Percentiles rank a stretch among this genome's conserved stretches.
These are phyloP conservation scores for Penicillium sp. DNA, from an alignment of 2,329 filamentous ascomycete species.

Conservation along the genomic window DNA sequence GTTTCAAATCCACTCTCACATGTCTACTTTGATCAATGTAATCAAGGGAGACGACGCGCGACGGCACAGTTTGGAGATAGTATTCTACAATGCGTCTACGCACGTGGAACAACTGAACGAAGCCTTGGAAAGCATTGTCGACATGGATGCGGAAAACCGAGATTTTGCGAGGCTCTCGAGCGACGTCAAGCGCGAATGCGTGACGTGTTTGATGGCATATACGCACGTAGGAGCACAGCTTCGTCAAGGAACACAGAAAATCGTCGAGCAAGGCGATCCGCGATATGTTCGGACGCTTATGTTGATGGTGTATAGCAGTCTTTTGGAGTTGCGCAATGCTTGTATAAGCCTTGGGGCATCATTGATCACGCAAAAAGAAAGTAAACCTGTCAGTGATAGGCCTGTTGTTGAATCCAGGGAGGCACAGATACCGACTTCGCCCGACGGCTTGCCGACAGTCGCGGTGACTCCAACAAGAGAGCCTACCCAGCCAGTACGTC, in stretches of 20 bases:
- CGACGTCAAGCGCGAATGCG: slow-evolving; percentile 45
- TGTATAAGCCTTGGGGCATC: slow-evolving; percentile 50
- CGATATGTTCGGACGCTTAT: slow-evolving; percentile 57
- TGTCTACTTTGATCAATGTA: slow-evolving; percentile 44
- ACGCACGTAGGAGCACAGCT: slow-evolving; percentile 48
- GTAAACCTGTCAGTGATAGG: slow-evolving; percentile 16
- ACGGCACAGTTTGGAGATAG: slow-evolving; percentile 51
- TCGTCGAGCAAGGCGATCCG: slow-evolving; percentile 53
- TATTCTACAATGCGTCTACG: slow-evolving; percentile 54
- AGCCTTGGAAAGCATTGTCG: slow-evolving; percentile 48
- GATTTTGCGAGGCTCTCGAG: slow-evolving; percentile 40
- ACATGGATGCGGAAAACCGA: slow-evolving; percentile 48
- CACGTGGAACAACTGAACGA: slow-evolving; percentile 56
- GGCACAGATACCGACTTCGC: slow-evolving; percentile 23
- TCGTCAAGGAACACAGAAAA: slow-evolving; percentile 46
- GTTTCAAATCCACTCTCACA: slow-evolving; percentile 48
- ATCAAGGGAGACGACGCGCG: slow-evolving; percentile 45
- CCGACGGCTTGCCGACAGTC: slow-evolving; percentile 28
- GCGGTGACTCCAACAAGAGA: slow-evolving; percentile 47
- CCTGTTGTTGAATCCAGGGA: neutral
- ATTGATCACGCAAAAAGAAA: slow-evolving; percentile 27
- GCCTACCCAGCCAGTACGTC: slow-evolving; percentile 38
- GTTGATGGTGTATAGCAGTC: slow-evolving; percentile 55
- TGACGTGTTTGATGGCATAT: slow-evolving; percentile 49
- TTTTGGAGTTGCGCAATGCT: slow-evolving; percentile 58